phyloP scores from a whole-genome alignment of 2,329 filamentous ascomycete genomes.

The Clarireedia paspali region DNA sequence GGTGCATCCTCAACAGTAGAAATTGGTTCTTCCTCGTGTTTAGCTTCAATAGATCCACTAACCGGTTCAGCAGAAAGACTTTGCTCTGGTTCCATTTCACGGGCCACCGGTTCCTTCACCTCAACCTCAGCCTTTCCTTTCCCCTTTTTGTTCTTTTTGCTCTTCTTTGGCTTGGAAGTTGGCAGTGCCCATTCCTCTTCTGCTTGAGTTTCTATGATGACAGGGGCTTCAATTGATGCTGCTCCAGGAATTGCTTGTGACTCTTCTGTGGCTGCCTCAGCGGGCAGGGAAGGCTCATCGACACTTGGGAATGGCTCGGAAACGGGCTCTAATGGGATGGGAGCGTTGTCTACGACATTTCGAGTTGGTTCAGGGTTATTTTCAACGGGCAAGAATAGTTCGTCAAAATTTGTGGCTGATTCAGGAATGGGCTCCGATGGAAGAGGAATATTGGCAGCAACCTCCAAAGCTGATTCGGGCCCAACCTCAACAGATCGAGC shows the following conservation, averaged over 20 bases:
- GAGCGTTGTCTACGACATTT: no score
- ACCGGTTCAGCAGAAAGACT: background rate
- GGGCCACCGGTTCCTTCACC: background rate
- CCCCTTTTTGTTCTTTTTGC: background rate
- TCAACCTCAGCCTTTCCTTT: background rate
- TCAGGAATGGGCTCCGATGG: no score
- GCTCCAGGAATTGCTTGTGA: background rate
- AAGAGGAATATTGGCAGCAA: no score
- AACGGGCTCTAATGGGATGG: no score
- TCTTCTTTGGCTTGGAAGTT: background rate
- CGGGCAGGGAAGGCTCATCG: no score
- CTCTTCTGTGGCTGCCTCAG: no score
- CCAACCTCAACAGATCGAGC: no score
- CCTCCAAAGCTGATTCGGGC: no score
- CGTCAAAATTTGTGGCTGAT: no score
- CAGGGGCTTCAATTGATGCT: background rate
- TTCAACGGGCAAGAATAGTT: no score
- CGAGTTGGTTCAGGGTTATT: no score
- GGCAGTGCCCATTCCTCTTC: background rate
- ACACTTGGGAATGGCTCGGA: no score
- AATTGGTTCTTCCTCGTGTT: background rate
- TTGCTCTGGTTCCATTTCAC: background rate
- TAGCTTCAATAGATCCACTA: background rate
- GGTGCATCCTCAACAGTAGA: background rate
- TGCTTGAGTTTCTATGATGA: background rate